Evolutionary conservation across 176 grass and related monocot genomes (phyloP).

Genomic region (Oryza officinalis): DNA sequence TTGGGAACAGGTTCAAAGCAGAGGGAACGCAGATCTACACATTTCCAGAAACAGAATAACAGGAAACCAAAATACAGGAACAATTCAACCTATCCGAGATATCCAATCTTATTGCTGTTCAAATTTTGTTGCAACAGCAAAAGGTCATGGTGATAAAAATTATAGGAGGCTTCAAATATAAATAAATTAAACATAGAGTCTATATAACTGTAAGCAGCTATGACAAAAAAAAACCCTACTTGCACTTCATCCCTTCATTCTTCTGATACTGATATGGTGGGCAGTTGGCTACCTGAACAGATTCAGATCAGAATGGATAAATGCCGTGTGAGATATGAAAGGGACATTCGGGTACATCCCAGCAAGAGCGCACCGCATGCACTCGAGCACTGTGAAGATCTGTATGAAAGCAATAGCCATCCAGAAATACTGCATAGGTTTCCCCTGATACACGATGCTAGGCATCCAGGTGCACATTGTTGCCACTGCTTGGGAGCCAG

Average conservation of each 20-base stretch:
- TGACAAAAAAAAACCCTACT: conserved; percentile 20
- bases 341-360: conserved; percentile 87
- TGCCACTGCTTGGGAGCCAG: conserved; percentile 69
- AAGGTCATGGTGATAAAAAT: background rate
- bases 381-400: conserved; percentile 78
- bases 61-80: background rate
- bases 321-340: conserved; percentile 76
- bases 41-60: background rate
- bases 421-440: conserved; percentile 74
- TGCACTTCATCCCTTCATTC: background rate
- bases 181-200: conserved; percentile 3
- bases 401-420: conserved; percentile 67
- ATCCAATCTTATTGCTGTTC: background rate
- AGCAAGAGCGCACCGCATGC: conserved; percentile 70
- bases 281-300: conserved; percentile 59
- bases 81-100: conserved; percentile 2
- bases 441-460: conserved; percentile 61
- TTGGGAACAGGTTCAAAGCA: background rate
- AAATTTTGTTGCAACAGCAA: conserved; percentile 24
- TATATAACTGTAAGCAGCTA: conserved; percentile 17
- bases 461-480: conserved; percentile 91
- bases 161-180: conserved; percentile 15
- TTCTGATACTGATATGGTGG: background rate
- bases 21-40: background rate
- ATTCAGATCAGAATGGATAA: conserved; percentile 83